Evolutionary conservation across 306 rosid genomes (phyloP).

Genomic region (Castanea crenata): DNA sequence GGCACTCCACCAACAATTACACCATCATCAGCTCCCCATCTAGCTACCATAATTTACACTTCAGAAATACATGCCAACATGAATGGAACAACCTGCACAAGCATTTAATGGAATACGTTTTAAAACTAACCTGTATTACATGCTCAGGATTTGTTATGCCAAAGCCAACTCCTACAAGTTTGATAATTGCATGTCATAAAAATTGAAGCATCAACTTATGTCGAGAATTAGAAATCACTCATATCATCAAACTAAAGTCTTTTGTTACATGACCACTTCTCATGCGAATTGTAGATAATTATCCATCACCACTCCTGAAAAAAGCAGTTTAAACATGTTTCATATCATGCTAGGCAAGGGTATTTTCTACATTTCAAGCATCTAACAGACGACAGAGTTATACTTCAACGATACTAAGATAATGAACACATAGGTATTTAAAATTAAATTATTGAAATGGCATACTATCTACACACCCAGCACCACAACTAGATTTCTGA

Average conservation of each 20-base stretch:
- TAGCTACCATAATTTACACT: constrained; percentile 32
- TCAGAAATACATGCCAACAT: neutral
- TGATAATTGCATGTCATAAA: constrained; percentile 53
- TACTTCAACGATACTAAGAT: no score
- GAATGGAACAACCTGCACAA: neutral
- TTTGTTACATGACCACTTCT: neutral
- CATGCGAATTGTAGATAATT: no score
- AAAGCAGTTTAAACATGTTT: neutral
- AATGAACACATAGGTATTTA: no score
- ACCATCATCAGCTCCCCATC: constrained; percentile 91
- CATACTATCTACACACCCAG: neutral
- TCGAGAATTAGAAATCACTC: neutral
- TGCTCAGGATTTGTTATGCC: constrained; percentile 89
- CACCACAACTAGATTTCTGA: neutral
- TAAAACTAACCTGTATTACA: constrained; percentile 56
- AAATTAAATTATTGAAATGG: no score
- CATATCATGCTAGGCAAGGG: neutral
- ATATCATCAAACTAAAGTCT: neutral
- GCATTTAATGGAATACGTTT: neutral
- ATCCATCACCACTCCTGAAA: neutral
- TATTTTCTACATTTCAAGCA: neutral
- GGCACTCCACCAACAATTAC: constrained; percentile 85
- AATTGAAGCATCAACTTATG: neutral
- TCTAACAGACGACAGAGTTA: neutral
- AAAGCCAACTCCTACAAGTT: constrained; percentile 91